phyloP scores from a whole-genome alignment of 1,284 basidiomycete species.

The Cryptococcus maquisensis region DNA sequence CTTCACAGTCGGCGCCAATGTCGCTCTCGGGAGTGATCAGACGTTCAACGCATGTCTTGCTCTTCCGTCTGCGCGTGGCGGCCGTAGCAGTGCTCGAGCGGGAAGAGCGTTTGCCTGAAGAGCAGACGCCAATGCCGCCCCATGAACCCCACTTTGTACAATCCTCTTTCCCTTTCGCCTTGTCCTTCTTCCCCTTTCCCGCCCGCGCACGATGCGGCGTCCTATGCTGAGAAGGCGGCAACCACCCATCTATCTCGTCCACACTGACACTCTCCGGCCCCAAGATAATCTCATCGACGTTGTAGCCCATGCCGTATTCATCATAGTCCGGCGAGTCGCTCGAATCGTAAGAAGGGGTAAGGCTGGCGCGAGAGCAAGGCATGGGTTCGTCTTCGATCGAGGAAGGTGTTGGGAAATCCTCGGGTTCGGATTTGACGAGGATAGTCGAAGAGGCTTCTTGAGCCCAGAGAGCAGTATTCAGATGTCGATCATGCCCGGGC shows the following conservation, averaged over 20 bases:
- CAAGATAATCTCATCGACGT: constrained; percentile 26
- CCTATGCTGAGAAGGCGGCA: constrained; percentile 20
- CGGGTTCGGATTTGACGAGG: constrained; percentile 37
- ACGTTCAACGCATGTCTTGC: constrained; percentile 1
- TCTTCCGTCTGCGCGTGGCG: constrained; percentile 8
- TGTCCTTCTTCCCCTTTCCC: constrained; percentile 9
- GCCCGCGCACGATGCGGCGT: constrained; percentile 23
- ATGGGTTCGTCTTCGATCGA: constrained; percentile 24
- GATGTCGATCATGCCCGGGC: constrained; percentile 36
- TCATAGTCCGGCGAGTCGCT: constrained; percentile 35
- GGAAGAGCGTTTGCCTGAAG: constrained; percentile 4
- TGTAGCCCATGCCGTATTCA: constrained; percentile 14
- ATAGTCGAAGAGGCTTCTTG: constrained; percentile 30
- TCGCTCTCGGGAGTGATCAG: constrained; percentile 11
- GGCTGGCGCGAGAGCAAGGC: constrained; percentile 19
- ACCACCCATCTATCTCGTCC: constrained; percentile 44
- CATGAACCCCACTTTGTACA: constrained; percentile 20
- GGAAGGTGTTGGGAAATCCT: constrained; percentile 41
- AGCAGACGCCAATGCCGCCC: constrained; percentile 41
- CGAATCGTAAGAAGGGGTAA: constrained; percentile 28
- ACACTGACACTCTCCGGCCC: constrained; percentile 43
- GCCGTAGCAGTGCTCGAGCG: constrained; percentile 7
- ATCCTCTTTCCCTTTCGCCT: constrained; percentile 10
- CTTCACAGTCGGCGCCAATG: constrained; percentile 2
- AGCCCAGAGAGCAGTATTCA: constrained; percentile 43